Base-by-base conservation (phyloP, 495 filamentous ascomycete species). In the Penicillium lagena region DNA sequence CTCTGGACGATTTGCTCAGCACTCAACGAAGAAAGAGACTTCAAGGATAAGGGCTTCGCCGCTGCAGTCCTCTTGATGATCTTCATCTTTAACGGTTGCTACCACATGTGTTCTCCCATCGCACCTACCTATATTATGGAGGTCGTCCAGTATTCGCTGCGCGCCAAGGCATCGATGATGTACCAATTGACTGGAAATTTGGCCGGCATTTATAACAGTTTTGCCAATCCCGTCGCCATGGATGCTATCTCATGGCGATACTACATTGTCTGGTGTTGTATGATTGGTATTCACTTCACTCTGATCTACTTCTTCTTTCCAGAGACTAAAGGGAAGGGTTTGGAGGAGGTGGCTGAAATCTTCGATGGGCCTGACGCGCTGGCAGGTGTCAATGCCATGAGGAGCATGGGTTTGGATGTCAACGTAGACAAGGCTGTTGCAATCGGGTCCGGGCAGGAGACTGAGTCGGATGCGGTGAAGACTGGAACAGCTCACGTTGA, bases 141-240 rank as follows among this genome's bases (percentile, higher is more conserved):
- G 67, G 76, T 86, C 29, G 62, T 83, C 12, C 82, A 80, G 0
- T 89, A 81, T 66, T 75, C 76, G 40, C 68, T 86, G 39, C 77
- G 82, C 13, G 79, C 81, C 34, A 89, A 86, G 68, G 82, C 80
- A 32, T 76, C 85, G 66, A 80, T 82, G 66, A 65, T 81, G 42
- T 76, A 78, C 67, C 78, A 78, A 53, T 66, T 85, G 40, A 78
- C 72, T 11, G 73, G 81, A 22, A 74, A 84, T 53, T 42, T 49
- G 9, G 51, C 49, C 12, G 36, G 81, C 13, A 75, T 77, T 12
- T 69, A 80, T 37, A 72, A 72, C 47, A 66, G 69, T 59, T 77
- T 66, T 29, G 76, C 76, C 52, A 82, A 83, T 66, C 78, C 79
- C 1, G 64, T 83, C 13, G 80, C 76, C n/a, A 69, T 85, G 45